phyloP scores from a whole-genome alignment of 495 filamentous ascomycete genomes.

The Xylona heveae region DNA sequence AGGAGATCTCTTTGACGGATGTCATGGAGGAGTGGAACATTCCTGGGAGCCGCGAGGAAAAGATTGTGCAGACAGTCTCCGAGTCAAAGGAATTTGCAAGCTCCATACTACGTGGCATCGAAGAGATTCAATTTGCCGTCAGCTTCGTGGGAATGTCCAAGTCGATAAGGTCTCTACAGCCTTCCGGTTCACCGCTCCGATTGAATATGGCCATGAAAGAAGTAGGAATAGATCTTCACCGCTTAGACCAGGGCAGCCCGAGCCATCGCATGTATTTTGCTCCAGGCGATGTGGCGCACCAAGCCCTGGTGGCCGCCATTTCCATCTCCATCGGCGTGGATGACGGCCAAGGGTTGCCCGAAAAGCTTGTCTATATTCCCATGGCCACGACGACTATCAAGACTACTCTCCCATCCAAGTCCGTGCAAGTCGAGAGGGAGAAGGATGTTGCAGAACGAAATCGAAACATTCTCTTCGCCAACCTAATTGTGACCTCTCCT shows the following conservation, averaged over 20 bases:
- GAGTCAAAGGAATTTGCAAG: slow-evolving; percentile 86
- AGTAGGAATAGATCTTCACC: slow-evolving; percentile 77
- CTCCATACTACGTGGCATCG: slow-evolving; percentile 77
- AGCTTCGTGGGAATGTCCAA: slow-evolving; percentile 80
- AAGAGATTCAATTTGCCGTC: slow-evolving; percentile 89
- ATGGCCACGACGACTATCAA: slow-evolving; percentile 95
- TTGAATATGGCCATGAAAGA: slow-evolving; percentile 89
- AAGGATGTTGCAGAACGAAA: slow-evolving; percentile 70
- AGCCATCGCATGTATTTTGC: slow-evolving; percentile 99
- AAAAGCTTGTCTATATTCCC: slow-evolving; percentile 79
- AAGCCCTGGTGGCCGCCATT: slow-evolving; percentile 79
- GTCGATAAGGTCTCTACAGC: slow-evolving; percentile 40
- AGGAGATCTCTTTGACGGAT: slow-evolving; percentile 29
- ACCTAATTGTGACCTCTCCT: slow-evolving; percentile 86
- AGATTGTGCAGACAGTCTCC: slow-evolving; percentile 65
- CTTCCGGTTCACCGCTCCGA: slow-evolving; percentile 44
- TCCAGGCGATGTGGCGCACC: slow-evolving; percentile 76
- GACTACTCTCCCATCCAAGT: slow-evolving; percentile 89
- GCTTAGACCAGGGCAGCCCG: slow-evolving; percentile 80
- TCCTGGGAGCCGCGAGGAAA: slow-evolving; percentile 51
- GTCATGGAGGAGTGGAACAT: slow-evolving; percentile 59
- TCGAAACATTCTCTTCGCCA: slow-evolving; percentile 88
- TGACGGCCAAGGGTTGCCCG: slow-evolving; percentile 62
- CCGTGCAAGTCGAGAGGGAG: slow-evolving; percentile 56
- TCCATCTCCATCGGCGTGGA: slow-evolving; percentile 83